Percentiles rank a stretch among this genome's conserved stretches.
Conservation (phyloP, 352 stramenopile genomes). For the Peronosclerospora sorghi region DNA sequence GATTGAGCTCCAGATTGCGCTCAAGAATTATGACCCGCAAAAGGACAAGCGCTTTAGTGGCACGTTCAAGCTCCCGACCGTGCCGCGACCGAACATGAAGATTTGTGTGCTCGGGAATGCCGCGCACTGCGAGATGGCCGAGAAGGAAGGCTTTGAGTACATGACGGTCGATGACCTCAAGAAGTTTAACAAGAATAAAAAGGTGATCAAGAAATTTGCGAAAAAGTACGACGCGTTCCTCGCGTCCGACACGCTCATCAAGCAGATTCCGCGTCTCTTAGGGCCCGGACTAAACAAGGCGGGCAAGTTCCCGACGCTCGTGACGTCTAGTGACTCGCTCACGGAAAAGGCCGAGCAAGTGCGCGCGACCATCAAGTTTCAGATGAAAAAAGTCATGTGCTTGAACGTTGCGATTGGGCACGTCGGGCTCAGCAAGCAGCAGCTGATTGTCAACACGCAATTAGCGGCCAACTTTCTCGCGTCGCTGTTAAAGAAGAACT, state of each 20-base stretch:
- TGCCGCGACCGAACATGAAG: conserved; percentile 48
- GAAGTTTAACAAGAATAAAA: conserved; percentile 99
- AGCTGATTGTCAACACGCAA: conserved; percentile 98
- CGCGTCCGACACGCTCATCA: conserved; percentile 98
- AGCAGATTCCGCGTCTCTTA: conserved; percentile 99
- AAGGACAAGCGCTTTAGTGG: conserved; percentile 99
- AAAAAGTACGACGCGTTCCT: conserved; percentile 99
- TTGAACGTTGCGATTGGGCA: conserved; percentile 98
- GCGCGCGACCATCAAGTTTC: conserved; percentile 99
- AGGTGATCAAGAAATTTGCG: conserved; percentile 99
- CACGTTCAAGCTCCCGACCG: conserved; percentile 96
- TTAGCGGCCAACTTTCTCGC: conserved; percentile 98
- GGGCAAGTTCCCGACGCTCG: conserved; percentile 98
- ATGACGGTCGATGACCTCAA: conserved; percentile 95
- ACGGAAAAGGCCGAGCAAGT: conserved; percentile 97
- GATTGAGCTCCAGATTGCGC: conserved; percentile 96
- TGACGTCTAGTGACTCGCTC: conserved; percentile 91
- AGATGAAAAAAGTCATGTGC: conserved; percentile 99
- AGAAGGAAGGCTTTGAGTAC: conserved; percentile 71
- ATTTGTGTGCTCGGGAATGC: conserved; percentile 65
- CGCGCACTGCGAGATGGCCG: conserved; percentile 96
- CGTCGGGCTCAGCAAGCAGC: conserved; percentile 88
- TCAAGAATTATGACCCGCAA: conserved; percentile 99
- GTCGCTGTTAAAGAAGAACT: conserved; percentile 99
- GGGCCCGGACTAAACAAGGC: conserved; percentile 96